Evolutionary conservation across 495 filamentous ascomycete genomes (phyloP).

Genomic region (Lentithecium fluviatile): DNA sequence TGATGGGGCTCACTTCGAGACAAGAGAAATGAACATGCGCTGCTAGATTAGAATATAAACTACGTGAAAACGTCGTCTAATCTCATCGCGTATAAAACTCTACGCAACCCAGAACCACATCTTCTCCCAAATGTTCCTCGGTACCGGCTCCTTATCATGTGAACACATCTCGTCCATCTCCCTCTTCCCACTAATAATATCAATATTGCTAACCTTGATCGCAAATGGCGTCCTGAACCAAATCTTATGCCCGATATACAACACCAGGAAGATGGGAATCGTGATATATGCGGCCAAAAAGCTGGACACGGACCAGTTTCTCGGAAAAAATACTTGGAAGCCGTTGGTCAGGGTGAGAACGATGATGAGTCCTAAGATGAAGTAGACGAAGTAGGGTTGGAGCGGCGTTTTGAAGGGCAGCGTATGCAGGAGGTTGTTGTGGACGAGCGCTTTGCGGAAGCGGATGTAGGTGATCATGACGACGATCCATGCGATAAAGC

Average conservation of each 20-base stretch:
- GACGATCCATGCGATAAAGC: conserved; percentile 42
- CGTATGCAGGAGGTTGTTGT: conserved; percentile 41
- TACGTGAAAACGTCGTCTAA: too few species aligned
- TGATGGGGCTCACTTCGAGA: too few species aligned
- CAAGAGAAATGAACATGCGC: too few species aligned
- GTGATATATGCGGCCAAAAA: conserved; percentile 41
- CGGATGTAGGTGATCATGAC: conserved; percentile 43
- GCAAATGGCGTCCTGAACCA: conserved; percentile 25
- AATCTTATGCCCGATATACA: conserved; percentile 41
- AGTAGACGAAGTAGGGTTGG: conserved; percentile 28
- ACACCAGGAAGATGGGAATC: conserved; percentile 38
- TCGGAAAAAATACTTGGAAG: conserved; percentile 42
- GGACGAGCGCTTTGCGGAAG: conserved; percentile 49
- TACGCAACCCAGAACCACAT: conserved; percentile 40
- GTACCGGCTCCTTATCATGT: conserved; percentile 30
- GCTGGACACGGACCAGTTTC: conserved; percentile 37
- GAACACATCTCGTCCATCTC: conserved; percentile 40
- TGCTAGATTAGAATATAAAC: too few species aligned
- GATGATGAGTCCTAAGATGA: conserved; percentile 14
- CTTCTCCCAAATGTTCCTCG: conserved; percentile 37
- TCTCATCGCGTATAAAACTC: not conserved
- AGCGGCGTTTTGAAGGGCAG: conserved; percentile 32
- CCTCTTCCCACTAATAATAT: conserved; percentile 35
- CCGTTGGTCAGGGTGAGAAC: conserved; percentile 41
- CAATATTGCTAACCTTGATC: conserved; percentile 27